These are phyloP conservation scores for Escovopsis sp. DNA, from an alignment of 2,329 filamentous ascomycete genomes.

Conservation along the genomic window DNA sequence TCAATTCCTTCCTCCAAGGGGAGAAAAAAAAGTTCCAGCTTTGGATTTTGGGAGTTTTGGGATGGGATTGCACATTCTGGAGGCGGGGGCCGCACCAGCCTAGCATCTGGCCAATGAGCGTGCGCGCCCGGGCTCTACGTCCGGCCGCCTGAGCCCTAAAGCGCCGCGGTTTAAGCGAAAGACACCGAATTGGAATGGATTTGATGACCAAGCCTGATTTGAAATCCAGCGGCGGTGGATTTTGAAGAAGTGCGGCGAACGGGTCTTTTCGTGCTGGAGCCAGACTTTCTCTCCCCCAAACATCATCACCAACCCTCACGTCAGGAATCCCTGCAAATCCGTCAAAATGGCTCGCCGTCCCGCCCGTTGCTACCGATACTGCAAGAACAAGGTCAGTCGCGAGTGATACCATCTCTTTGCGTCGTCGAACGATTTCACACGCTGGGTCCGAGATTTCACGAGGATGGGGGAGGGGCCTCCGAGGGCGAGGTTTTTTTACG, in stretches of 20 bases:
- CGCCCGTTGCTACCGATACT: constrained; percentile 99
- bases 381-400: constrained; percentile 95
- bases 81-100: constrained; percentile 11
- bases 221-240: constrained; percentile 32
- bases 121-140: not conserved
- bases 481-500: no score
- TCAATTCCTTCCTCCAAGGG: constrained; percentile 7
- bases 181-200: constrained; percentile 13
- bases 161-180: constrained; percentile 22
- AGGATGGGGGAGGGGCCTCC: no score
- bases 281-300: constrained; percentile 16
- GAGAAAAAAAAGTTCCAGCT: constrained; percentile 9
- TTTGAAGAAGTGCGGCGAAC: constrained; percentile 15
- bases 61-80: constrained; percentile 1
- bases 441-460: constrained; percentile 5
- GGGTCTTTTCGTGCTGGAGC: constrained; percentile 13
- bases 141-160: constrained; percentile 21
- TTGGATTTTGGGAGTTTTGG: constrained; percentile 8
- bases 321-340: constrained; percentile 29
- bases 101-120: constrained; percentile 15
- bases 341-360: constrained; percentile 98
- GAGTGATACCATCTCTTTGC: not conserved
- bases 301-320: constrained; percentile 20
- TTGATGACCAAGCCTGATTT: constrained; percentile 32
- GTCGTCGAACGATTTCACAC: not conserved